phyloP scores from a whole-genome alignment of 2,329 filamentous ascomycete genomes.

The Aspergillus vadensis region DNA sequence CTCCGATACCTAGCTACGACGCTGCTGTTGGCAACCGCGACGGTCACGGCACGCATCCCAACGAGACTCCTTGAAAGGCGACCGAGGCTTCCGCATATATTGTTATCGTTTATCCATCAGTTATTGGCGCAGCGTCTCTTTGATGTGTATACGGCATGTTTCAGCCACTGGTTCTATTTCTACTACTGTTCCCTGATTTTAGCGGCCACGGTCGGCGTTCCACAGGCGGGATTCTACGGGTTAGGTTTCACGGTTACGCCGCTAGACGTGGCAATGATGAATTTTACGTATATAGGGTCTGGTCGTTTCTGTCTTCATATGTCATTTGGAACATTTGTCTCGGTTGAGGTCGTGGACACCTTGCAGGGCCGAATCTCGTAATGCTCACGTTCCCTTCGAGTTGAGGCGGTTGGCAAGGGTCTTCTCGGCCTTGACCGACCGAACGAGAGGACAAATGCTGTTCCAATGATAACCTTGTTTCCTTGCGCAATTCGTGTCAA shows the following conservation, averaged over 20 bases:
- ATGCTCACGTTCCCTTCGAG: no score
- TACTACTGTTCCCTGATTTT: slow-evolving; percentile 22
- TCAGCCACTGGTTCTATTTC: slow-evolving; percentile 10
- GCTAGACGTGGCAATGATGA: slow-evolving; percentile 19
- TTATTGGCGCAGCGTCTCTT: slow-evolving; percentile 7
- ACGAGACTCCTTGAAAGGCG: slow-evolving; percentile 3
- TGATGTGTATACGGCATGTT: slow-evolving; percentile 16
- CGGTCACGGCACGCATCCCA: background rate
- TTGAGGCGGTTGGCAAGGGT: background rate
- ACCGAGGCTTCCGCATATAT: background rate
- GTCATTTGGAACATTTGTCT: background rate
- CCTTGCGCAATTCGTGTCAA: slow-evolving; percentile 1
- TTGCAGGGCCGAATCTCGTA: no score
- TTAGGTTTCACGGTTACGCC: slow-evolving; percentile 23
- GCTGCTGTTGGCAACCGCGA: slow-evolving; percentile 62
- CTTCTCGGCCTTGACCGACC: background rate
- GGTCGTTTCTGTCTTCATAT: slow-evolving; percentile 8
- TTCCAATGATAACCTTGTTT: slow-evolving; percentile 19
- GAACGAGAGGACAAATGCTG: background rate
- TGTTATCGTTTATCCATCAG: slow-evolving; percentile 2
- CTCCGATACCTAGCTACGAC: slow-evolving; percentile 81
- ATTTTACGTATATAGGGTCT: slow-evolving; percentile 24
- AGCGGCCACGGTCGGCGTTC: slow-evolving; percentile 35
- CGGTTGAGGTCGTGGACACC: slow-evolving; percentile 5
- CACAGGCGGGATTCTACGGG: slow-evolving; percentile 20